Percentiles rank a stretch among this genome's conserved stretches.
Evolutionary conservation across 441 rosid species (phyloP).

Genomic region (Iberis amara): DNA sequence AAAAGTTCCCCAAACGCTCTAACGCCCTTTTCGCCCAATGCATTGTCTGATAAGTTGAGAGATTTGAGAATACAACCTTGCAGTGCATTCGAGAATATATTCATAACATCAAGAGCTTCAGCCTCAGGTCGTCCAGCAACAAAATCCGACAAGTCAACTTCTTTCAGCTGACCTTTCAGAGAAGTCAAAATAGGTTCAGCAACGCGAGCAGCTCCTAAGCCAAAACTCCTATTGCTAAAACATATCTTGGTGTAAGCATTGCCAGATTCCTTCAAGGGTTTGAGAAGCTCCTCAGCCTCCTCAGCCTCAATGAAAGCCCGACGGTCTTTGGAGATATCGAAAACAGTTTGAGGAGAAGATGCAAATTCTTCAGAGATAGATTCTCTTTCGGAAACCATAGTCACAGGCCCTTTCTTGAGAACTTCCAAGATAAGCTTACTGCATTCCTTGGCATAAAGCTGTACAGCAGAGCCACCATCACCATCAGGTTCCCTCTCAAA

Average conservation of each 20-base stretch:
- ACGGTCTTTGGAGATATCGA: conserved; percentile 70
- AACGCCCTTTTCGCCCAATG: conserved; percentile 92
- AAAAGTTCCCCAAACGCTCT: conserved; percentile 78
- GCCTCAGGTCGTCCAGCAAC: conserved; percentile 84
- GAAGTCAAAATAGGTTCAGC: conserved; percentile 72
- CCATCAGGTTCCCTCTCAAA: conserved; percentile 89
- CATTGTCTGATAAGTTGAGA: conserved; percentile 86
- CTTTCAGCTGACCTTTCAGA: conserved; percentile 65
- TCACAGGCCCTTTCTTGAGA: conserved; percentile 58
- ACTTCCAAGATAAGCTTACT: conserved; percentile 76
- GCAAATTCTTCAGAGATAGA: conserved; percentile 30
- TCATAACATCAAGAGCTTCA: conserved; percentile 93
- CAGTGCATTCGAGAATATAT: conserved; percentile 59
- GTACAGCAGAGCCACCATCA: conserved; percentile 88
- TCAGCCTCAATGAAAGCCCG: conserved; percentile 72
- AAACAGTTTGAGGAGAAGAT: conserved; percentile 38
- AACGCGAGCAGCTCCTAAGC: conserved; percentile 69
- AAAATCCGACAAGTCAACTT: conserved; percentile 81
- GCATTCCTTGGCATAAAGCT: conserved; percentile 87
- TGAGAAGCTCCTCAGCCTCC: conserved; percentile 75
- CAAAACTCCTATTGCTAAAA: conserved; percentile 90
- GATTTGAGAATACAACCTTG: conserved; percentile 60
- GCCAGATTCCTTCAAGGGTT: conserved; percentile 63
- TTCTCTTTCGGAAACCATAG: conserved; percentile 34
- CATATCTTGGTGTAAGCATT: conserved; percentile 69